Base-by-base conservation (phyloP, 2,329 filamentous ascomycete species). In the Paraconiothyrium sp. region DNA sequence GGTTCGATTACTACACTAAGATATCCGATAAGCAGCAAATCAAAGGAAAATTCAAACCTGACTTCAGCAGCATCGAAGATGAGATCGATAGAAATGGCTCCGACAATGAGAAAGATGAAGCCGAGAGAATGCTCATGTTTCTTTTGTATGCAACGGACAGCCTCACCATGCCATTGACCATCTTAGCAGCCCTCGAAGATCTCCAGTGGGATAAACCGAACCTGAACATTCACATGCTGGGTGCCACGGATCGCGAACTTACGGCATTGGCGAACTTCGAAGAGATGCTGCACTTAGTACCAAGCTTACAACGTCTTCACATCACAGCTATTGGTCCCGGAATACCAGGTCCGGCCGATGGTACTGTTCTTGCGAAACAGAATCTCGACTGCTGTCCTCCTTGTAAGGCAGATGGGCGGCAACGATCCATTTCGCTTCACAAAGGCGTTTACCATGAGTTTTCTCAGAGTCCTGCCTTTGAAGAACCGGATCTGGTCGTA, bases 161-260 rank as follows among this genome's bases (percentile, higher is more conserved):
- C 34, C 62, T 69, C 7, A 67, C 67, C 5, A 69, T 69, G 65
- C 67, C 67, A 11, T 58, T 69, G 16, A 66, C 67, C 32, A 64
- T 69, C 14, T 10, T 61, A 2, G 58, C 63, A 1, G 65, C 65
- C 2, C 67, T 69, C n/a, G 67, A 69, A 37, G 65, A 67, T 24
- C 54, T 67, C 1, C 37, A 54, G 2, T 59, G 57, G 27, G 32
- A 47, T 2, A 59, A 57, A 10, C 10, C 59, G 11, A 35, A 49
- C 34, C 27, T 69, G 11, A 65, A 55, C 7, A 54, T 69, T 13
- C 65, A 69, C 34, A 30, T 69, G 10, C 14, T 69, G 4, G 65
- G 67, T 27, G 67, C 63, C 4, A 69, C 67, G 11, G 61, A 63
- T 13, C 65, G 67, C 16, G 67, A 69, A 35, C 54, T 69, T n/a